Evolutionary conservation across 306 rosid species (phyloP).

Genomic region (Rosa persica): DNA sequence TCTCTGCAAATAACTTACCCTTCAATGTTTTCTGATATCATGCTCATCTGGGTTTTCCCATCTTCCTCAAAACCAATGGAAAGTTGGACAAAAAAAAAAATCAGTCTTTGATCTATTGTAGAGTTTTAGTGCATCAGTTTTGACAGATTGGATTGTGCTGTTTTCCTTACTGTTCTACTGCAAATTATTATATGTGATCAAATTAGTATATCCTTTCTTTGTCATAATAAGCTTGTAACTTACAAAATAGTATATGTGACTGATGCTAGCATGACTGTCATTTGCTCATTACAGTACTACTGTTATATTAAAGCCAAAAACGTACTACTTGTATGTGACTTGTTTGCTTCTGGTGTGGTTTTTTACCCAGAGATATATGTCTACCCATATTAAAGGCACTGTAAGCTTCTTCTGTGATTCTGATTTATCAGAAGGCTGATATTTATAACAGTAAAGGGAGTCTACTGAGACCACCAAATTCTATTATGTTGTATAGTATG

Average conservation of each 20-base stretch:
- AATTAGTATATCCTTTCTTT: background rate
- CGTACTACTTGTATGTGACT: background rate
- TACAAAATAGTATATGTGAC: too few species aligned
- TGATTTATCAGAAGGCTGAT: background rate
- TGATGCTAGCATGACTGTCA: background rate
- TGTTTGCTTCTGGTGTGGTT: background rate
- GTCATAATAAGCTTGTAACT: background rate
- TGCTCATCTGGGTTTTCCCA: background rate
- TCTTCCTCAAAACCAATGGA: background rate
- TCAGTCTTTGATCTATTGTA: background rate
- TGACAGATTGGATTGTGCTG: background rate
- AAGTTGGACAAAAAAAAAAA: background rate
- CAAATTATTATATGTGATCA: background rate
- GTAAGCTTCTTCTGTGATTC: background rate
- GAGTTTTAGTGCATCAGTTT: background rate
- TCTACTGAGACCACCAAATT: background rate
- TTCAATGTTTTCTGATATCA: background rate
- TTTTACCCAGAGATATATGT: background rate
- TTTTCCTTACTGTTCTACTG: background rate
- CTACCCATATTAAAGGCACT: background rate
- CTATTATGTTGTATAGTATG: background rate
- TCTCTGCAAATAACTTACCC: background rate
- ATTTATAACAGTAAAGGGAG: background rate
- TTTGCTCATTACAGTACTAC: background rate
- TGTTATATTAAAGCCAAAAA: background rate